Base-by-base conservation (phyloP, 768 basidiomycete genomes). In the Boletales sp. region DNA sequence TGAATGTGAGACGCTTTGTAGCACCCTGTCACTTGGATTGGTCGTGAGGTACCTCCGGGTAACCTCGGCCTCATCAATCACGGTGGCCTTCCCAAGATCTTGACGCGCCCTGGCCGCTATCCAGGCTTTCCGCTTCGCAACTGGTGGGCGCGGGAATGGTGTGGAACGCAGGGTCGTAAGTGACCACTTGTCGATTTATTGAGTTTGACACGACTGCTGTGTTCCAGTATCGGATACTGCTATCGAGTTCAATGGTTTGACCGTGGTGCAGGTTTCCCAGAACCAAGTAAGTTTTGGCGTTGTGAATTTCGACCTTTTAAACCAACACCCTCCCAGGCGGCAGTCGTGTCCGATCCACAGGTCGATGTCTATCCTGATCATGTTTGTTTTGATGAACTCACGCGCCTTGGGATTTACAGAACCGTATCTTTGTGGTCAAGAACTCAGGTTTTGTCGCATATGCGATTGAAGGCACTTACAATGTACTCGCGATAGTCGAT, bases 221-320 rank as follows among this genome's bases (percentile, higher is more conserved):
- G 31, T 25, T 47, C 33, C 40, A 89, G 87, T 90, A 40, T 89
- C 88, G 11, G 89, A 91, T 57, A 85, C 89, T 2, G 86, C 88
- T 19, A 84, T 91, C 41, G 81, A 85, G 55, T 90, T 90, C 64
- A 76, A 82, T 43, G 90, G 90, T 44, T 70, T 92, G 52, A 89
- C 86, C 0, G 76, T 87, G n/a, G 88, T 92, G 0, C 90, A 92
- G 61, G 90, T 91, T 18, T 87, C 87, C 1, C 90, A 91, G 72
- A 92, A 92, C 60, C 83, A 84, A 60, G 86, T 69, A 41, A 47
- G 53, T 45, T 19, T 13, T 11, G 3, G 0, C 28, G 46, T 51
- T 37, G 12, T 8, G 8, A 39, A 40, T 35, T 12, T 44, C 21
- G 32, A 38, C 10, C 10, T 37, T 31, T 56, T 5, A 19, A 28